phyloP scores from a whole-genome alignment of 768 basidiomycete species.

The Rubroboletus satanas region DNA sequence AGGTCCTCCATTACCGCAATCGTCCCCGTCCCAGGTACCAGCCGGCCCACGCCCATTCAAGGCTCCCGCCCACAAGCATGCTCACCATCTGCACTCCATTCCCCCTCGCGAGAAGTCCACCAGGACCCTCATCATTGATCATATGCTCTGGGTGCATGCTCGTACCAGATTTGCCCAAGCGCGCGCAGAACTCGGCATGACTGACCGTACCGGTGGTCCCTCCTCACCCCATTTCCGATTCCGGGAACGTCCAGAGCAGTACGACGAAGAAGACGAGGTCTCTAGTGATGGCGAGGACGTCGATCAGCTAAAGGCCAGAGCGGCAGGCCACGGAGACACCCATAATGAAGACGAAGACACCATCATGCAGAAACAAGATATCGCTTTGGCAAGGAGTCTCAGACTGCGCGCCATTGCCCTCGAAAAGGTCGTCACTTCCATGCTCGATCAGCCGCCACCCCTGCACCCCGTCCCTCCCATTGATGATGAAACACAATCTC shows the following conservation, averaged over 20 bases:
- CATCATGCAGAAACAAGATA: slow-evolving; percentile 53
- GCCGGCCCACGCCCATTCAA: slow-evolving; percentile 40
- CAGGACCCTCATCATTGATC: slow-evolving; percentile 81
- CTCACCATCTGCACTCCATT: slow-evolving; percentile 82
- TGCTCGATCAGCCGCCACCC: slow-evolving; percentile 77
- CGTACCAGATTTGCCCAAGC: slow-evolving; percentile 80
- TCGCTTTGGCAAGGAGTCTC: slow-evolving; percentile 58
- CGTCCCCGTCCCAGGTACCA: slow-evolving; percentile 13
- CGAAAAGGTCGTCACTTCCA: slow-evolving; percentile 76
- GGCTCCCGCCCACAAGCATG: slow-evolving; percentile 82
- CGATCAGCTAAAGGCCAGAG: slow-evolving; percentile 42
- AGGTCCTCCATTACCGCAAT: slow-evolving; percentile 5
- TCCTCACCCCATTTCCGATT: slow-evolving; percentile 57
- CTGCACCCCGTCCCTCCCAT: slow-evolving; percentile 45
- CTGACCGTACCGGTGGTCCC: slow-evolving; percentile 71
- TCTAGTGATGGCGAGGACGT: slow-evolving; percentile 62
- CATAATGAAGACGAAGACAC: slow-evolving; percentile 59
- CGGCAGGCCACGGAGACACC: slow-evolving; percentile 45
- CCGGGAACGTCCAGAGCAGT: slow-evolving; percentile 69
- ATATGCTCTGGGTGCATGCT: slow-evolving; percentile 82
- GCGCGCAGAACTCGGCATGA: slow-evolving; percentile 82
- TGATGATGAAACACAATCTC: slow-evolving; percentile 50
- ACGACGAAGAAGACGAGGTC: slow-evolving; percentile 68
- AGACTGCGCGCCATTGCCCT: slow-evolving; percentile 74
- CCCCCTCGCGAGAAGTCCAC: slow-evolving; percentile 89